Evolutionary conservation across 805 yeast genomes (phyloP), one percentile per base, ranked within the genome.

Genomic region (Candida qinlingensis): DNA sequence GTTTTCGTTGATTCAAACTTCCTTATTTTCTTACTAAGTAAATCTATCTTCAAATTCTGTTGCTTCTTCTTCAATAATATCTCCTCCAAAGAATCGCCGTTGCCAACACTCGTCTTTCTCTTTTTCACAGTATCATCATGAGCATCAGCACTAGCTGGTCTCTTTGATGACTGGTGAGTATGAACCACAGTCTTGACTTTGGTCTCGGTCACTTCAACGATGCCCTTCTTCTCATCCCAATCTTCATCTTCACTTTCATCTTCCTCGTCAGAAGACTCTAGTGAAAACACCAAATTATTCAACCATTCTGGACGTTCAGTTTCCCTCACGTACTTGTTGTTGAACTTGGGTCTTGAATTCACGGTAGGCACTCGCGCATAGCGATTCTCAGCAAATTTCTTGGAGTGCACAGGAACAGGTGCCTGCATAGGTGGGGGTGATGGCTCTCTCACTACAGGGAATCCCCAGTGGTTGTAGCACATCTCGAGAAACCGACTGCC

Each of bases 221-320:
- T 7, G 4, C 7, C 31, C 38, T 25, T 44, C 46, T 27, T 39
- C 51, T 3, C 27, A 29, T 5, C 37, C 39, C 11, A 7, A 13
- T 11, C 39, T 7, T 46, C 51, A 4, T 47, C 55, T 9, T 48
- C 45, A 10, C 30, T 30, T 26, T 45, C 51, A n/a, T 45, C 49
- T 30, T 58, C 61, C 26, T 44, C 50, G 30, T 57, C 62, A 1
- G 61, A 49, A 4, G 55, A 44, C 34, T 53, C 56, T 48, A 60
- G 50, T 11, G 57, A 52, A 33, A 60, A 57, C 26, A 59, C 60
- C 47, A 60, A 51, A 34, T 53, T 50, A 10, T 53, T 49, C 39
- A 58, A 13, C 64, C 64, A 60, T n/a, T 50, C 60, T 4, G 64
- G 63, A 25, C 52, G 51, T 13, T 49, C 52, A 4, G 27, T 37